A percentile compares a stretch with the other conserved stretches of the same genome.
Conservation (phyloP, 768 basidiomycete genomes). For the Leucogyrophana mollusca region DNA sequence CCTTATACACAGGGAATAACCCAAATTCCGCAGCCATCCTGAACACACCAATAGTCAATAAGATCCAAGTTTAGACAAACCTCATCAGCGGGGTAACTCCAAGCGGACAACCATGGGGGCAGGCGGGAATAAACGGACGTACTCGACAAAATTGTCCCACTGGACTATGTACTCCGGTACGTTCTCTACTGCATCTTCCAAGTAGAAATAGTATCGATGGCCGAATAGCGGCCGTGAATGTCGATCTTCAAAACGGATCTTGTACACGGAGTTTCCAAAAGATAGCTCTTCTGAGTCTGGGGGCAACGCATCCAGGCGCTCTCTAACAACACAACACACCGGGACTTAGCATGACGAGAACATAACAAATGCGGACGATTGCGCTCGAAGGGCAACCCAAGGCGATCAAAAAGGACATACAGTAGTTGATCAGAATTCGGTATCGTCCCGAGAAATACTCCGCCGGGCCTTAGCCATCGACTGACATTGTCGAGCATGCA, state of each 20-base stretch:
- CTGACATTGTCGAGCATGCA: conserved; percentile 93
- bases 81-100: too few species aligned
- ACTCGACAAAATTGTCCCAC: conserved; percentile 93
- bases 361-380: not conserved
- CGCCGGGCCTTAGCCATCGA: conserved; percentile 75
- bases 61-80: not conserved
- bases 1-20: conserved; percentile 70
- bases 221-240: conserved; percentile 68
- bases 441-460: conserved; percentile 95
- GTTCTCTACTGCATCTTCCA: conserved; percentile 93
- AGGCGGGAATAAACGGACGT: conserved; percentile 21
- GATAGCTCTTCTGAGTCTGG: conserved; percentile 64
- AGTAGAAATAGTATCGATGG: conserved; percentile 91
- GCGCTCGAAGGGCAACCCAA: not conserved
- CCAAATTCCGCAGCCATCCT: conserved; percentile 86
- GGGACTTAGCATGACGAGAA: not conserved
- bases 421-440: conserved; percentile 84
- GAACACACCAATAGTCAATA: conserved; percentile 13
- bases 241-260: conserved; percentile 80
- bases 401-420: conserved; percentile 45
- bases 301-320: conserved; percentile 70
- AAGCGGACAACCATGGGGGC: not conserved
- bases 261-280: conserved; percentile 92
- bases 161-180: conserved; percentile 97
- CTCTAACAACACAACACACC: conserved; percentile 40